Percentiles rank a stretch among this genome's conserved stretches.
Evolutionary conservation across 371 early-diverging fungal genomes (phyloP).

Genomic region (Apophysomyces sp.): DNA sequence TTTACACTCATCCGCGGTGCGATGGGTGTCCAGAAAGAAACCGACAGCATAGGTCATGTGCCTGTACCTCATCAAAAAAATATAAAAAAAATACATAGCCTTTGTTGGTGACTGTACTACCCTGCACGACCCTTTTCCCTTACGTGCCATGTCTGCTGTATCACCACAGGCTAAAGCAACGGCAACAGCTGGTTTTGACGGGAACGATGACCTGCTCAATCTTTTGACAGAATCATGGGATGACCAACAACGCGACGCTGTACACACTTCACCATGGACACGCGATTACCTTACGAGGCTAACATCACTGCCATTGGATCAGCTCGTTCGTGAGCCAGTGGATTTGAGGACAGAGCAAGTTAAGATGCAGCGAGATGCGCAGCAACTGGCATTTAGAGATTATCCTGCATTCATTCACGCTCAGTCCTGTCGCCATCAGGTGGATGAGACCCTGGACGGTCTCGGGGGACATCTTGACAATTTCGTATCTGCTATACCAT

Average conservation of each 20-base stretch:
- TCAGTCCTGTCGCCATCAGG: slow-evolving; percentile 58
- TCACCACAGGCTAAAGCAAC: background rate
- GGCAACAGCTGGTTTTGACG: slow-evolving; percentile 5
- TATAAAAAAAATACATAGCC: background rate
- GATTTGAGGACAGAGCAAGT: slow-evolving; percentile 53
- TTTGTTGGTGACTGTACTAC: background rate
- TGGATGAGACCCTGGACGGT: slow-evolving; percentile 53
- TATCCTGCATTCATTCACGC: slow-evolving; percentile 70
- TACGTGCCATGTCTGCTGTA: background rate
- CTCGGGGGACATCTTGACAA: slow-evolving; percentile 51
- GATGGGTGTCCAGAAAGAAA: too few species aligned
- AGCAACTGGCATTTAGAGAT: slow-evolving; percentile 68
- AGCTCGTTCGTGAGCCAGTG: slow-evolving; percentile 54
- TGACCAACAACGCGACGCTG: slow-evolving; percentile 4
- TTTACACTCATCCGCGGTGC: too few species aligned
- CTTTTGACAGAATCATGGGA: slow-evolving; percentile 26
- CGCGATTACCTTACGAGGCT: slow-evolving; percentile 65
- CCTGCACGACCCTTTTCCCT: background rate
- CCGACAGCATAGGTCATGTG: too few species aligned
- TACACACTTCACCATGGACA: slow-evolving; percentile 42
- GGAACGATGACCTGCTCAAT: slow-evolving; percentile 25
- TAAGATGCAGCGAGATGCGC: slow-evolving; percentile 62
- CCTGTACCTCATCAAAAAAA: too few species aligned
- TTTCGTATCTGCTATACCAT: slow-evolving; percentile 49
- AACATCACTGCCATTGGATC: slow-evolving; percentile 57